These are phyloP conservation scores for Lactifluus volemus DNA, from an alignment of 768 basidiomycete species.

Conservation along the genomic window DNA sequence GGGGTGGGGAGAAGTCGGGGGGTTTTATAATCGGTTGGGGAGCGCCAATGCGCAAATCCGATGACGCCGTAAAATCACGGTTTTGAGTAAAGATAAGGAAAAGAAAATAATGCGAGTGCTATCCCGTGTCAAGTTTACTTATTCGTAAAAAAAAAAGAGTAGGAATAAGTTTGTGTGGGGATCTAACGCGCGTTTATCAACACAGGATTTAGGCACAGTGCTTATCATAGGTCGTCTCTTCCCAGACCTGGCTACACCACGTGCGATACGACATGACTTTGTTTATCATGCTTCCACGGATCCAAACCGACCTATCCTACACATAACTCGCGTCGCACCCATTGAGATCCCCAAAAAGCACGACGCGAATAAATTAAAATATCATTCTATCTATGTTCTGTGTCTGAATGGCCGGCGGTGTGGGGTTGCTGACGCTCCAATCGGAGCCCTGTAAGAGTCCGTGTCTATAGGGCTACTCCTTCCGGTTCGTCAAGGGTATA, in stretches of 20 bases:
- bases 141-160: not conserved
- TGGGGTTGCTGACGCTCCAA: not conserved
- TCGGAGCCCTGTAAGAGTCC: conserved; percentile 1
- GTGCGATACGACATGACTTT: no score
- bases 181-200: not conserved
- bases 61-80: not conserved
- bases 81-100: not conserved
- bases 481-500: conserved; percentile 56
- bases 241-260: not conserved
- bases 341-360: not conserved
- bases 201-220: no score
- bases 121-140: not conserved
- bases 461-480: conserved; percentile 15
- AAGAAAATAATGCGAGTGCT: not conserved
- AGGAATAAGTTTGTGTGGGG: not conserved
- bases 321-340: no score
- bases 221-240: not conserved
- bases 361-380: conserved; percentile 5
- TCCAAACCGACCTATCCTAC: no score
- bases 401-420: not conserved
- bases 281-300: no score
- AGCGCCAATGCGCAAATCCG: not conserved
- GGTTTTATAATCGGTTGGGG: conserved; percentile 13
- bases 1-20: not conserved
- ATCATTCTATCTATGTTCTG: conserved; percentile 6